Percentiles rank a stretch among this genome's conserved stretches.
These are phyloP conservation scores for Inga oerstediana DNA, from an alignment of 306 rosid genomes.

Conservation along the genomic window DNA sequence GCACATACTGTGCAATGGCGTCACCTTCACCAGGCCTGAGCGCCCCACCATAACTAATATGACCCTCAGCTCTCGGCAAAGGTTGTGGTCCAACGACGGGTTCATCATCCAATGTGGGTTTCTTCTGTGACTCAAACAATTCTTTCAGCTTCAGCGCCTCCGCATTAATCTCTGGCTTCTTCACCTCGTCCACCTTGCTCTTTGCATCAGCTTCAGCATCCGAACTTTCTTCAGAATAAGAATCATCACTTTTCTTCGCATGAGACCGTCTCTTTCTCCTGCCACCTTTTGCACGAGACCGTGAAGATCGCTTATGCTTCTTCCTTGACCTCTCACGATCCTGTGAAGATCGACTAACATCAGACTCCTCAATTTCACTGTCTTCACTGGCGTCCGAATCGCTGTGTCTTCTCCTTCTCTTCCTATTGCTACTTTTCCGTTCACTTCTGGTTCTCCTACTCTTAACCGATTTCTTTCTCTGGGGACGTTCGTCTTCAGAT, in stretches of 20 bases:
- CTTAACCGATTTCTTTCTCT: slow-evolving; percentile 50
- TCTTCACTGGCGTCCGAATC: slow-evolving; percentile 55
- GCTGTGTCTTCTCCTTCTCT: slow-evolving; percentile 51
- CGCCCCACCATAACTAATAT: slow-evolving; percentile 98
- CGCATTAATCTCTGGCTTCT: slow-evolving; percentile 40
- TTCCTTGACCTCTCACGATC: slow-evolving; percentile 37
- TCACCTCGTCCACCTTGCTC: slow-evolving; percentile 47
- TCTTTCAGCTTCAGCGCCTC: slow-evolving; percentile 76
- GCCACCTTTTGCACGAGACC: slow-evolving; percentile 37
- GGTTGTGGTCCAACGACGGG: slow-evolving; percentile 91
- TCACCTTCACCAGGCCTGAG: slow-evolving; percentile 99
- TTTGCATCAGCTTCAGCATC: slow-evolving; percentile 51
- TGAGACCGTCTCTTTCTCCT: slow-evolving; percentile 47
- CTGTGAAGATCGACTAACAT: slow-evolving; percentile 36
- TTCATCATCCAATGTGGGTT: slow-evolving; percentile 65
- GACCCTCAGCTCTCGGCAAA: slow-evolving; percentile 93
- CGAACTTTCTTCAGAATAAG: slow-evolving; percentile 46
- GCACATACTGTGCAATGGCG: slow-evolving; percentile 95
- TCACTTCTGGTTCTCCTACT: slow-evolving; percentile 38
- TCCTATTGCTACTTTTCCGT: slow-evolving; percentile 30
- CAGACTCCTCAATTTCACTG: slow-evolving; percentile 44
- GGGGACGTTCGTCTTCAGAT: slow-evolving; percentile 47
- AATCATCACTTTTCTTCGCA: slow-evolving; percentile 40
- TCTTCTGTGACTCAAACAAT: slow-evolving; percentile 77
- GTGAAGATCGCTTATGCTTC: slow-evolving; percentile 42